Evolutionary conservation across 768 basidiomycete species (phyloP), one percentile per base, ranked within the genome.

Genomic region (Mycena latifolia): DNA sequence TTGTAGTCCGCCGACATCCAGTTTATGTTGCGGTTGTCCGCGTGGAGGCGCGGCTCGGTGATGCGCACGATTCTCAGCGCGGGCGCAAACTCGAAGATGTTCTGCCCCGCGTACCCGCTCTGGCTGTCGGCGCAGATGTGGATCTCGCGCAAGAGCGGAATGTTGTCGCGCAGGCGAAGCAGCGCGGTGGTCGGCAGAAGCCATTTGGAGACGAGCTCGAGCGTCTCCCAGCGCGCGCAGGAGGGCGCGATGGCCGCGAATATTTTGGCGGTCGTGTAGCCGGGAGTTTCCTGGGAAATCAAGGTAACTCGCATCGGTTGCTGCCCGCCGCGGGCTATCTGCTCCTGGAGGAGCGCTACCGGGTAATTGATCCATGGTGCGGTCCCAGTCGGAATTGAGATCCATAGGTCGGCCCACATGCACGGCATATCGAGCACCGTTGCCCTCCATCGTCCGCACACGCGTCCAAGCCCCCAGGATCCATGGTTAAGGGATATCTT

Each of bases 391-490:
- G 61, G 53, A 6, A 47, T 50, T 17, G 53, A 55, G 3, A 63
- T 55, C 28, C 31, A 28, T 5, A 63, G 27, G 7, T 55, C 53
- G 11, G 41, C 31, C 61, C 61, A 63, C 37, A 63, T 29, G 31
- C 43, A 46, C 8, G 61, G 45, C 25, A 31, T 48, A 25, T 46
- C 35, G 5, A 62, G 39, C 22, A 37, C 52, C 18, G 53, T 62
- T 29, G 37, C 43, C 51, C 61, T 39, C 61, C 61, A 63, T 15
- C 53, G 52, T 24, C 47, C 51, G 35, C 53, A 63, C n/a, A 63
- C n/a, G n/a, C n/a, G n/a, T n/a, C n/a, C n/a, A n/a, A n/a, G n/a
- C n/a, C n/a, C n/a, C n/a, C n/a, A n/a, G n/a, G n/a, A n/a, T n/a
- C n/a, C 61, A 20, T 54, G 43, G 5, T 45, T 31, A 3, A 63